Conservation (phyloP, 768 basidiomycete species). For the Gelatoporia subvermispora region DNA sequence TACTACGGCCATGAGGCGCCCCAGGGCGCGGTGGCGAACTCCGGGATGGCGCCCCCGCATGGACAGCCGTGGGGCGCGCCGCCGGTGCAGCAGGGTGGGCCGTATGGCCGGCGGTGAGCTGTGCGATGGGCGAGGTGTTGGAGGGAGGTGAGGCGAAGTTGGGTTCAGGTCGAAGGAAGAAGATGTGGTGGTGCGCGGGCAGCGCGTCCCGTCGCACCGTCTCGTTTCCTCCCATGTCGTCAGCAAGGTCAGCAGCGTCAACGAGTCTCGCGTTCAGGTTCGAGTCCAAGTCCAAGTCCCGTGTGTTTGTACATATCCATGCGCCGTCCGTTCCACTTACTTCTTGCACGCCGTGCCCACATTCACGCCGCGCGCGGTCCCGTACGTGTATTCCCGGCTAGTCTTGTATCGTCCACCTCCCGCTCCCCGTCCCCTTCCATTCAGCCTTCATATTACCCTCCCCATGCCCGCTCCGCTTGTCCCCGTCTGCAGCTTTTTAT, state of each 20-base stretch:
- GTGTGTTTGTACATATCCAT: slow-evolving; percentile 12
- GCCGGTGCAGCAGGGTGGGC: slow-evolving; percentile 22
- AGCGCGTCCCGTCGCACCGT: slow-evolving; percentile 14
- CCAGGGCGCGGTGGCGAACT: slow-evolving; percentile 9
- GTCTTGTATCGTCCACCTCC: background rate
- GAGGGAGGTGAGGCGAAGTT: background rate
- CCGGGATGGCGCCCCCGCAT: slow-evolving; percentile 7
- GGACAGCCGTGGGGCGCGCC: slow-evolving; percentile 19
- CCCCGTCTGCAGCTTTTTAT: slow-evolving; percentile 4
- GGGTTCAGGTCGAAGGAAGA: background rate
- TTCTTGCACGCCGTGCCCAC: slow-evolving; percentile 4
- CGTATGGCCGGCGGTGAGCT: slow-evolving; percentile 23
- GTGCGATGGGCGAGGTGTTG: too few species aligned
- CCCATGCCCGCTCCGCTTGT: background rate
- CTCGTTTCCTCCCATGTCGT: too few species aligned
- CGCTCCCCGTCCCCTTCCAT: background rate
- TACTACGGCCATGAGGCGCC: slow-evolving; percentile 13
- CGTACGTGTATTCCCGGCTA: slow-evolving; percentile 4
- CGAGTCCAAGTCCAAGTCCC: background rate
- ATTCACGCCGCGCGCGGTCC: slow-evolving; percentile 3
- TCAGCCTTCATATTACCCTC: background rate
- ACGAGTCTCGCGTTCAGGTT: too few species aligned
- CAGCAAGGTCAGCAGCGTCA: too few species aligned
- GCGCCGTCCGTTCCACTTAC: slow-evolving; percentile 6
- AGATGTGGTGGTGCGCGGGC: slow-evolving; percentile 3